These are phyloP conservation scores for Geotrichum carabidarum DNA, from an alignment of 1,139 yeast species.

Conservation along the genomic window DNA sequence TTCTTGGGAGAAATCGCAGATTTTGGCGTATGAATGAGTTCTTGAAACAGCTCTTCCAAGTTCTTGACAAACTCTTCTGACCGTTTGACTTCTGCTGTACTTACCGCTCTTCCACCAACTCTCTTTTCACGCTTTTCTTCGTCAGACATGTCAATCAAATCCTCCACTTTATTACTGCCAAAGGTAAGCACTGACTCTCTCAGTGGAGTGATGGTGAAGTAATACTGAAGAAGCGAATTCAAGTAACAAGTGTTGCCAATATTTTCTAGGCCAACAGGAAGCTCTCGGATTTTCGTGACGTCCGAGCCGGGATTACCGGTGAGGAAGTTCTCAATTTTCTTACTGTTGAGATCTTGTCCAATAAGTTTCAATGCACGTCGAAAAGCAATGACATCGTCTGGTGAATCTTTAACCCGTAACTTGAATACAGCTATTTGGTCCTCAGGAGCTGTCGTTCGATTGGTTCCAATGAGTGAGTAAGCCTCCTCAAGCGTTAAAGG, in stretches of 20 bases:
- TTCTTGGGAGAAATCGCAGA: constrained; percentile 75
- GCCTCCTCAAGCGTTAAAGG: constrained; percentile 54
- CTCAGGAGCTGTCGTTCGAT: constrained; percentile 22
- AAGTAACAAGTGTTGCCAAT: constrained; percentile 94
- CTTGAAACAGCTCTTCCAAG: constrained; percentile 59
- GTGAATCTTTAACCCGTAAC: constrained; percentile 33
- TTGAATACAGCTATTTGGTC: constrained; percentile 29
- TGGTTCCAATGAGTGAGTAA: constrained; percentile 42
- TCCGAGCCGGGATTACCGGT: constrained; percentile 21
- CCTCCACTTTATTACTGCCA: constrained; percentile 28
- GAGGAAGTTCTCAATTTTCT: constrained; percentile 27
- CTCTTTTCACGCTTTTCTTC: constrained; percentile 38
- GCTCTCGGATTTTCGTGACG: constrained; percentile 7
- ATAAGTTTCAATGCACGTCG: constrained; percentile 36
- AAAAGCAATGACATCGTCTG: constrained; percentile 31
- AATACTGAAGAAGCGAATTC: constrained; percentile 83
- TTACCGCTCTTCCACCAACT: constrained; percentile 82
- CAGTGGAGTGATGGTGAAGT: constrained; percentile 78
- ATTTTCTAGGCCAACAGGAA: constrained; percentile 63
- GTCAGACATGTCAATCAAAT: constrained; percentile 19
- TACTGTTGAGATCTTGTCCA: constrained; percentile 32
- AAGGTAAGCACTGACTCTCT: constrained; percentile 54
- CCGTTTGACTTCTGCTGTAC: constrained; percentile 64
- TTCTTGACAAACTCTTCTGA: constrained; percentile 77
- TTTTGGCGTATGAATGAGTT: constrained; percentile 58